A percentile compares a stretch with the other conserved stretches of the same genome.
These are phyloP conservation scores for Pichia sporocuriosa DNA, from an alignment of 805 yeast species.

Conservation along the genomic window DNA sequence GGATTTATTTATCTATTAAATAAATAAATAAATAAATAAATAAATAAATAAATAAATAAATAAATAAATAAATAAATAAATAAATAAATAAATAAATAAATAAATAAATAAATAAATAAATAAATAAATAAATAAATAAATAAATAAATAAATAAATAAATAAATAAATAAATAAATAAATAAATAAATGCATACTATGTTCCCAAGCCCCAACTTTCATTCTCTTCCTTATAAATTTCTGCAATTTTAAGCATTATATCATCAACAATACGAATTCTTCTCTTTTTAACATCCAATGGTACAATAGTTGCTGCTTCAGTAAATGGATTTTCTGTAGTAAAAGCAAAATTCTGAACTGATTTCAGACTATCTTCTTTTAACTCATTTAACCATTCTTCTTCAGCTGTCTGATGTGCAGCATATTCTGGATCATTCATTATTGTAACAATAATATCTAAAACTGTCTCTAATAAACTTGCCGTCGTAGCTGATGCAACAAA, in stretches of 20 bases:
- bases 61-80: no score
- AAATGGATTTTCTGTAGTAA: not conserved
- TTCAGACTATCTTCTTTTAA: not conserved
- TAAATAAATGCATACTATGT: no score
- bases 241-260: not conserved
- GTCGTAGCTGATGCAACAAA: constrained; percentile 21
- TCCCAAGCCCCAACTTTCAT: not conserved
- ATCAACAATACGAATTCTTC: not conserved
- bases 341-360: constrained; percentile 6
- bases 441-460: constrained; percentile 19
- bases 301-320: not conserved
- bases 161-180: constrained; percentile 6
- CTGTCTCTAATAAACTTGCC: constrained; percentile 19
- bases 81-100: no score
- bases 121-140: no score
- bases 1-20: no score
- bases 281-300: not conserved
- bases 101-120: no score
- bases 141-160: constrained; percentile 23
- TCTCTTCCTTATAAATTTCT: constrained; percentile 2
- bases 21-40: no score
- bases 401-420: constrained; percentile 15
- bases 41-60: no score
- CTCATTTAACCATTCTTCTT: not conserved
- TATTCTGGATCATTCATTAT: constrained; percentile 30